phyloP scores from a whole-genome alignment of 106 monocot genomes.

The Vanilla planifolia region DNA sequence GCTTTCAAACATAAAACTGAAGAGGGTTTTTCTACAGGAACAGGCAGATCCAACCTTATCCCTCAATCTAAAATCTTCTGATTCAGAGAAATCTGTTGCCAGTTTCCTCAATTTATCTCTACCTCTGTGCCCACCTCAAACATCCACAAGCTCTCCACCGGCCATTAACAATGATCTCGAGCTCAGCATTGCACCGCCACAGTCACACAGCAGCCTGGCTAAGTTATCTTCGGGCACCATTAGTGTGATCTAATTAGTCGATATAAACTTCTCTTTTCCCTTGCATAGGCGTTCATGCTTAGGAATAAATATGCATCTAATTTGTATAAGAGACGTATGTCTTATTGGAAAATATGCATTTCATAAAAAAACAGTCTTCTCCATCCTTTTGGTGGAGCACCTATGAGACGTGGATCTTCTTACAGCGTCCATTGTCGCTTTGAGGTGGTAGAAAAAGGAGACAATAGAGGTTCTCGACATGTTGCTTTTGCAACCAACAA shows the following conservation, averaged over 20 bases:
- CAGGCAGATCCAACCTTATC: background rate
- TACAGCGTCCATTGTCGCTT: too few relatives aligned
- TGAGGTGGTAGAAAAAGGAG: too few relatives aligned
- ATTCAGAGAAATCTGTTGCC: background rate
- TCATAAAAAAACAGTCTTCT: background rate
- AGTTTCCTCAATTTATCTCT: constrained; percentile 18
- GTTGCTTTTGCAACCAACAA: too few relatives aligned
- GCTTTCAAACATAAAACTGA: background rate
- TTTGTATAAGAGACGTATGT: background rate
- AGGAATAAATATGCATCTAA: background rate
- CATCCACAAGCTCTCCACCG: background rate
- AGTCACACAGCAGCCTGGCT: constrained; percentile 5
- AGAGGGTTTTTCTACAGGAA: background rate
- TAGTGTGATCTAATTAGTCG: constrained; percentile 8
- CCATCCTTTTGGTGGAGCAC: background rate
- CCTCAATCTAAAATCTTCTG: background rate
- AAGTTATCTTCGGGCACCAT: constrained; percentile 12
- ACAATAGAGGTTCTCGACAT: too few relatives aligned
- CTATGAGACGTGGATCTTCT: background rate
- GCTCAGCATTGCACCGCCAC: constrained; percentile 40
- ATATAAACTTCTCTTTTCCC: background rate
- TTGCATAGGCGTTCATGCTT: too few relatives aligned
- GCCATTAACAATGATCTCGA: constrained; percentile 19
- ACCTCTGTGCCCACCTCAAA: background rate
- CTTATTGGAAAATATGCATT: background rate